Base-by-base conservation (phyloP, 139 green algal species). In the Haematococcus lacustris region DNA sequence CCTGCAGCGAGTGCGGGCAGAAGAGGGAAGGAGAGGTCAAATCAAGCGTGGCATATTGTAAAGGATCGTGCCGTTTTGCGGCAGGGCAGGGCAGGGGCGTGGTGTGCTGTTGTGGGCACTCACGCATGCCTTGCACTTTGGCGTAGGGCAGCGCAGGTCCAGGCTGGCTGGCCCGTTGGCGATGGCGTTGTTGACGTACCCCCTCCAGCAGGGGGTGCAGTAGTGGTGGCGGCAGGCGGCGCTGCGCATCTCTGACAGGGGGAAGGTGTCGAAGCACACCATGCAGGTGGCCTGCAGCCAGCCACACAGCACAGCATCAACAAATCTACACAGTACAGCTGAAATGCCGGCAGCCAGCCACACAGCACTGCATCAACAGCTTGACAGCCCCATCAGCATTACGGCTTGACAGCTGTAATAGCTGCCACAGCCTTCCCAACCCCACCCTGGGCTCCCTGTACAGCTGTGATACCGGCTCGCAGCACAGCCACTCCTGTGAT, bases 241-340 rank as follows among this genome's bases (percentile, higher is more conserved):
- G 2, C 73, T 71, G 61, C 70, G 68, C 83, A 94, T 92, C 1
- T 82, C 68, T 0, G 38, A 28, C 7, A 70, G 66, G 2, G 77
- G 62, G 64, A 86, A 90, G 3, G 66, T 73, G 28, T 98, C 93
- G 41, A 96, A 98, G 85, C 94, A 98, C 68, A 98, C 96, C 60
- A 86, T 78, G 82, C 94, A 98, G 3, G 34, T 79, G 30, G 80
- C 74, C 78, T 88, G 80, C 38, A 60, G 3, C 13, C 13, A 21
- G 47, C 17, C 21, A n/a, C 17, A 13, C 13, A 37, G 53, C 33
- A n/a, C n/a, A n/a, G n/a, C n/a, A n/a, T n/a, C n/a, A n/a, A n/a
- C n/a, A n/a, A n/a, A n/a, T n/a, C n/a, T n/a, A n/a, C n/a, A n/a
- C n/a, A n/a, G n/a, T n/a, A n/a, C n/a, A n/a, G n/a, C n/a, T n/a